Percentiles rank a stretch among this genome's conserved stretches.
phyloP scores from a whole-genome alignment of 768 basidiomycete species.

The Lactarius deliciosus region DNA sequence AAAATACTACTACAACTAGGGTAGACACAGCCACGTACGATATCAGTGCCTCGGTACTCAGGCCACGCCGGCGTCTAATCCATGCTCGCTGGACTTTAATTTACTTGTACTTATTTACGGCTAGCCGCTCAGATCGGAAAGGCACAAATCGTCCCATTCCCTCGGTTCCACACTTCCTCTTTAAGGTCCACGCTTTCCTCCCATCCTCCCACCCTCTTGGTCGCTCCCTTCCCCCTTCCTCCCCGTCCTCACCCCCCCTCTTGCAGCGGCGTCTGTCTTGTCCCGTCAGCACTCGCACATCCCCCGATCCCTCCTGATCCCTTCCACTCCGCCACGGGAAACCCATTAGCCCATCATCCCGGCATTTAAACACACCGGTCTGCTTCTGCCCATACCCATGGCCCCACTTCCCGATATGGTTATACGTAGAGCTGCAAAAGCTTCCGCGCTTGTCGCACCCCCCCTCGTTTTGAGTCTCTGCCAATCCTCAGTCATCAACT shows the following conservation, averaged over 20 bases:
- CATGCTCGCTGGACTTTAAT: conserved; percentile 26
- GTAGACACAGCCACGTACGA: conserved; percentile 25
- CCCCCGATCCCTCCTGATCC: conserved; percentile 10
- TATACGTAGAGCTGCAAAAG: conserved; percentile 18
- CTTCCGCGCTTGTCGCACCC: conserved; percentile 30
- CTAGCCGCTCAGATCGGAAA: conserved; percentile 32
- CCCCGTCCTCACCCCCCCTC: conserved; percentile 2
- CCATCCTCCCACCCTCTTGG: not conserved
- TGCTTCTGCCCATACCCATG: conserved; percentile 12
- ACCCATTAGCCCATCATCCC: conserved; percentile 2
- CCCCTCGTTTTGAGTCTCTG: conserved; percentile 23
- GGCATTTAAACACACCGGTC: conserved; percentile 25
- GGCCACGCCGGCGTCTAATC: conserved; percentile 12
- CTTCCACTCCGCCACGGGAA: conserved; percentile 1
- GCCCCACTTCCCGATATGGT: conserved; percentile 29
- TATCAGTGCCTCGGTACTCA: conserved; percentile 26
- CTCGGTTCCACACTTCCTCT: conserved; percentile 20
- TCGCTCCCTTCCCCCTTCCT: not conserved
- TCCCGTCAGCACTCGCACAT: conserved; percentile 14
- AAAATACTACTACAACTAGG: conserved; percentile 15
- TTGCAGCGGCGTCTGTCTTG: conserved; percentile 16
- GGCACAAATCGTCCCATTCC: conserved; percentile 24
- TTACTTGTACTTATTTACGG: conserved; percentile 27
- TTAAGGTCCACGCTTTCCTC: conserved; percentile 6
- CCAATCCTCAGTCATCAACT: conserved; percentile 26